Conservation (phyloP, 2,329 filamentous ascomycete genomes). For the Sphaerulina populicola region DNA sequence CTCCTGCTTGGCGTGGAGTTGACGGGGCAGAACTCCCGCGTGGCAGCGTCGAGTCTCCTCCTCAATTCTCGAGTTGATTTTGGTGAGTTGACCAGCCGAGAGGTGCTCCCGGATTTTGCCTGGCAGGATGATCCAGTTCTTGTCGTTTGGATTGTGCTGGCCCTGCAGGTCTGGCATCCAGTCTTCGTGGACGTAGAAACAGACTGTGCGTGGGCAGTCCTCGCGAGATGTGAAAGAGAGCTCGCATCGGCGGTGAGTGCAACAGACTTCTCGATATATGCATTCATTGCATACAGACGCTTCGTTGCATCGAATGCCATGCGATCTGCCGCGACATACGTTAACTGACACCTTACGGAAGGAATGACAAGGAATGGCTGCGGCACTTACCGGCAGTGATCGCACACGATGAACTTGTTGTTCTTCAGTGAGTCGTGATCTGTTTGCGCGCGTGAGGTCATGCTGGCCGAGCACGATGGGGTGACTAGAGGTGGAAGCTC, state of each 20-base stretch:
- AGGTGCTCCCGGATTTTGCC: slow-evolving; percentile 15
- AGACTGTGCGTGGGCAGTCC: slow-evolving; percentile 16
- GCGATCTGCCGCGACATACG: slow-evolving; percentile 9
- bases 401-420: slow-evolving; percentile 16
- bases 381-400: slow-evolving; percentile 14
- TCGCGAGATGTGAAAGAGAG: slow-evolving; percentile 12
- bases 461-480: neutral
- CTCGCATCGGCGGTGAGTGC: slow-evolving; percentile 16
- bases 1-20: slow-evolving; percentile 2
- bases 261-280: slow-evolving; percentile 15
- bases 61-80: slow-evolving; percentile 5
- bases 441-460: neutral
- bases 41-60: slow-evolving; percentile 7
- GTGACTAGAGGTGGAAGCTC: neutral
- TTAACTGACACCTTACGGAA: neutral
- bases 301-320: slow-evolving; percentile 19
- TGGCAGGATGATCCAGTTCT: slow-evolving; percentile 16
- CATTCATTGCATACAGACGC: slow-evolving; percentile 20
- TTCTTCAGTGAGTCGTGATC: slow-evolving; percentile 7
- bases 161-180: slow-evolving; percentile 19
- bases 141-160: slow-evolving; percentile 12
- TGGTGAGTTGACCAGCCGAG: slow-evolving; percentile 12
- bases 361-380: neutral
- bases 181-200: slow-evolving; percentile 19
- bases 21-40: slow-evolving; percentile 5